phyloP scores from a whole-genome alignment of 164 flowering plant genomes.

The Nymphaea colorata region DNA sequence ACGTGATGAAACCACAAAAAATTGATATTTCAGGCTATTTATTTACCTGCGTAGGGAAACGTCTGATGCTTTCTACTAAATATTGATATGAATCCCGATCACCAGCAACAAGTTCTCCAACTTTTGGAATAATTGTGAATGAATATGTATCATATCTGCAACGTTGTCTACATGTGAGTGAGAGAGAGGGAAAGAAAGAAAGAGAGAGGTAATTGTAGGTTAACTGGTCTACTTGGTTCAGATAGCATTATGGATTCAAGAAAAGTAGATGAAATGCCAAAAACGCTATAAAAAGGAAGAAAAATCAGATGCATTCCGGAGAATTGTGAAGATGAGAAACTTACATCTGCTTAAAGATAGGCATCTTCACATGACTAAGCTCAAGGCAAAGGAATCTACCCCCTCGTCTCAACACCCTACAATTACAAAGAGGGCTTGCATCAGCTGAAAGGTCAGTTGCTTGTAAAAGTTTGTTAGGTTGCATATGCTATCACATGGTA shows the following conservation, averaged over 20 bases:
- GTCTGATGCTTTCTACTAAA: slow-evolving; percentile 89
- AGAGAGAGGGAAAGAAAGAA: background rate
- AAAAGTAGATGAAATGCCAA: too few relatives aligned
- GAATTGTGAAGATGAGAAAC: slow-evolving; percentile 9
- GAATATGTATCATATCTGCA: slow-evolving; percentile 86
- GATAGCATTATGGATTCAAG: too few relatives aligned
- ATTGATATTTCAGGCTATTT: background rate
- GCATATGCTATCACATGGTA: too few relatives aligned
- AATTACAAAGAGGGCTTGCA: background rate
- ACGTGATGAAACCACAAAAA: too few relatives aligned
- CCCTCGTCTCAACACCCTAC: slow-evolving; percentile 78
- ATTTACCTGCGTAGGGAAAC: slow-evolving; percentile 76
- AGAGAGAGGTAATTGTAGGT: background rate
- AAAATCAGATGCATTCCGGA: background rate
- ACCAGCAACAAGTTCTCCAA: slow-evolving; percentile 86
- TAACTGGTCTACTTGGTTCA: too few relatives aligned
- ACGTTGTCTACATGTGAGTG: background rate
- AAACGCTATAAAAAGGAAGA: too few relatives aligned
- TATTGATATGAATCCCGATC: slow-evolving; percentile 90
- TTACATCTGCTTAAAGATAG: slow-evolving; percentile 77
- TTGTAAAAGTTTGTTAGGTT: too few relatives aligned
- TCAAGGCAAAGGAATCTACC: slow-evolving; percentile 98
- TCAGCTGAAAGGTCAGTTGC: background rate
- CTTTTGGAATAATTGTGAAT: slow-evolving; percentile 70
- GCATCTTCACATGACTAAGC: slow-evolving; percentile 84